A percentile compares a stretch with the other conserved stretches of the same genome.
Evolutionary conservation across 2,329 filamentous ascomycete species (phyloP).

Genomic region (Parastagonospora nodorum): DNA sequence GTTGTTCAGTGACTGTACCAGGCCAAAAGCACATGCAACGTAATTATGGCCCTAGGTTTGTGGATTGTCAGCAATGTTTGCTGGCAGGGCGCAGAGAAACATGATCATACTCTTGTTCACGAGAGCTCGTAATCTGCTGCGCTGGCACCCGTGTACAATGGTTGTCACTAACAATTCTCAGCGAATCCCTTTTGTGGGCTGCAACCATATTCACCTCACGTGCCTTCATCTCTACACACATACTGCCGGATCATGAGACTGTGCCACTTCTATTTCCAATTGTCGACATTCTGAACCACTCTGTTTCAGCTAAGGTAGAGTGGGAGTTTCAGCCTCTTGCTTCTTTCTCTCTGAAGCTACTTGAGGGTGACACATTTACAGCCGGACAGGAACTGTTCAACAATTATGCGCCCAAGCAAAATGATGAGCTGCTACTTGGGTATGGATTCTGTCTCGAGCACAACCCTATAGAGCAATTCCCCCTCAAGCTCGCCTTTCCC

Average conservation of each 20-base stretch:
- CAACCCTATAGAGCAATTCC: slow-evolving; percentile 55
- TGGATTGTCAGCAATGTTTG: too few species aligned
- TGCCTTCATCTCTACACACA: slow-evolving; percentile 53
- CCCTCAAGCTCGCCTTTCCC: slow-evolving; percentile 49
- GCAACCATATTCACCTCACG: slow-evolving; percentile 58
- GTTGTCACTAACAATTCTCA: slow-evolving; percentile 32
- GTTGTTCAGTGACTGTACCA: slow-evolving; percentile 11
- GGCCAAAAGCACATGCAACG: slow-evolving; percentile 1
- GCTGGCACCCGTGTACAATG: not conserved
- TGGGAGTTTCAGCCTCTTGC: slow-evolving; percentile 47
- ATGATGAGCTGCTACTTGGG: slow-evolving; percentile 58
- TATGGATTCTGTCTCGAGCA: slow-evolving; percentile 57
- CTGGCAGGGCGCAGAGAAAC: too few species aligned
- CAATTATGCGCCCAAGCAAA: slow-evolving; percentile 60
- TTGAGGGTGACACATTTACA: slow-evolving; percentile 39
- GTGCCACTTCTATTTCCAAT: slow-evolving; percentile 55
- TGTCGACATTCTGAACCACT: slow-evolving; percentile 57
- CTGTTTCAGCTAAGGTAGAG: slow-evolving; percentile 51
- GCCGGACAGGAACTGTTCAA: slow-evolving; percentile 55
- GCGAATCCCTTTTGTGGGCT: slow-evolving; percentile 57
- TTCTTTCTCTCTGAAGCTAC: slow-evolving; percentile 47
- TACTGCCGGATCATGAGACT: slow-evolving; percentile 33
- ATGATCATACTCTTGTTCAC: too few species aligned
- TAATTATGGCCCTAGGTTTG: not conserved
- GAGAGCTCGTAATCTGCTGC: too few species aligned